Percentiles rank a stretch among this genome's conserved stretches.
These are phyloP conservation scores for Lentinula sp. DNA, from an alignment of 768 basidiomycete genomes.

Conservation along the genomic window DNA sequence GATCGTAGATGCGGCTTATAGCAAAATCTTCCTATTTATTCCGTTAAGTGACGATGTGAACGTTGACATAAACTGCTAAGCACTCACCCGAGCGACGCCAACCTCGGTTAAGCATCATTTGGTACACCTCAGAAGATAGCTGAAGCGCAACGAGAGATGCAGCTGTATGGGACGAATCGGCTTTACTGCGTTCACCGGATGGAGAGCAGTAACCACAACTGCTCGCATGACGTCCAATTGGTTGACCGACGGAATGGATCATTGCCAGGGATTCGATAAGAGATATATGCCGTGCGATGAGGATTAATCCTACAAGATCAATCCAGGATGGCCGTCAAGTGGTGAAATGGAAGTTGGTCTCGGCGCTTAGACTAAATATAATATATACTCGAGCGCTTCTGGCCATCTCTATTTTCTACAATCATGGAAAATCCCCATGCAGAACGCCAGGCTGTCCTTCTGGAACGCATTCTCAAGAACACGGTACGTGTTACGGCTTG, in stretches of 20 bases:
- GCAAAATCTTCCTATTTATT: slow-evolving; percentile 49
- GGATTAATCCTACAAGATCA: too few relatives aligned
- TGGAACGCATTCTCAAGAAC: slow-evolving; percentile 89
- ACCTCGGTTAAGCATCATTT: slow-evolving; percentile 77
- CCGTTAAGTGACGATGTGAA: neutral
- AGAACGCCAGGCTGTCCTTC: slow-evolving; percentile 83
- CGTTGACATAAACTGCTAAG: neutral
- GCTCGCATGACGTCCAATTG: slow-evolving; percentile 26
- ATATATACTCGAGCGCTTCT: too few relatives aligned
- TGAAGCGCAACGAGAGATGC: slow-evolving; percentile 45
- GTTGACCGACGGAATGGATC: slow-evolving; percentile 29
- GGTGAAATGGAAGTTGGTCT: neutral
- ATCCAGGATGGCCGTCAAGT: neutral
- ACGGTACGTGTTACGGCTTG: slow-evolving; percentile 45
- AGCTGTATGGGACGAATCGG: slow-evolving; percentile 36
- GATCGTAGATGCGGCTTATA: slow-evolving; percentile 81
- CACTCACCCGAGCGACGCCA: slow-evolving; percentile 72
- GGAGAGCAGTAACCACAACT: slow-evolving; percentile 68
- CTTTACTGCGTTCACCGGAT: slow-evolving; percentile 39
- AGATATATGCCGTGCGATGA: neutral
- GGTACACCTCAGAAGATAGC: slow-evolving; percentile 60
- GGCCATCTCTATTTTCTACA: neutral
- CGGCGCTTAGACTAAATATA: too few relatives aligned
- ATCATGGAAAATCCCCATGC: slow-evolving; percentile 94
- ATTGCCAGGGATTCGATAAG: neutral